Evolutionary conservation across 805 yeast species (phyloP).

Genomic region (Schwanniomyces polymorphus): DNA sequence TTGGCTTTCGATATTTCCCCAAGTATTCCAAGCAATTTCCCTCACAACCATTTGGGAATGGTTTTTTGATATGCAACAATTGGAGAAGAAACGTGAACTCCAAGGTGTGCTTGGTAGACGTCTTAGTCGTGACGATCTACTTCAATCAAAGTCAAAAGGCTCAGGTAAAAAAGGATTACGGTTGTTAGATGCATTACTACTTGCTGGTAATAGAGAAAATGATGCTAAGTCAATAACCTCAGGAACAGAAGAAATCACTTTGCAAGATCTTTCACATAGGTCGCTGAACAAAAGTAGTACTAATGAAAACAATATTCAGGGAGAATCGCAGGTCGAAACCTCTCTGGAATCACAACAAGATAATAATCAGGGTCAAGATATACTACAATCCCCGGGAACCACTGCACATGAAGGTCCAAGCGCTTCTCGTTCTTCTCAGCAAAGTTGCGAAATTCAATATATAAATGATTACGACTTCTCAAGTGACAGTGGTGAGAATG

Average conservation of each 20-base stretch:
- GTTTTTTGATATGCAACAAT: slow-evolving; percentile 52
- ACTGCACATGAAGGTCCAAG: neutral
- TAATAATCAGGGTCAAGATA: neutral
- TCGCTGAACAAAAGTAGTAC: neutral
- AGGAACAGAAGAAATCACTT: neutral
- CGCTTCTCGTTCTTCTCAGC: neutral
- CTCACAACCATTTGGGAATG: slow-evolving; percentile 66
- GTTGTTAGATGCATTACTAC: neutral
- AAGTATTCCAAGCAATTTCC: slow-evolving; percentile 47
- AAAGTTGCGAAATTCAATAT: slow-evolving; percentile 19
- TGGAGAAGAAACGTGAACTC: slow-evolving; percentile 51
- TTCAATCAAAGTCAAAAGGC: slow-evolving; percentile 4
- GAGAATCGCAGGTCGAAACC: neutral
- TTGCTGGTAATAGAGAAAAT: neutral
- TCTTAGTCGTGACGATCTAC: slow-evolving; percentile 46
- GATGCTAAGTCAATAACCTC: neutral
- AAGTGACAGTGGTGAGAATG: slow-evolving; percentile 10
- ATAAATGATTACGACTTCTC: slow-evolving; percentile 26
- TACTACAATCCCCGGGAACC: slow-evolving; percentile 8
- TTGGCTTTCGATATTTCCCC: slow-evolving; percentile 46
- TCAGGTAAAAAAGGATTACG: neutral
- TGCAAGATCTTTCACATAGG: neutral
- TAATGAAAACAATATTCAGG: neutral
- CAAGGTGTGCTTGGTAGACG: slow-evolving; percentile 64
- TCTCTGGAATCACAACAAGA: neutral